Base-by-base conservation (phyloP, 352 stramenopile genomes). In the Phytophthora pini region DNA sequence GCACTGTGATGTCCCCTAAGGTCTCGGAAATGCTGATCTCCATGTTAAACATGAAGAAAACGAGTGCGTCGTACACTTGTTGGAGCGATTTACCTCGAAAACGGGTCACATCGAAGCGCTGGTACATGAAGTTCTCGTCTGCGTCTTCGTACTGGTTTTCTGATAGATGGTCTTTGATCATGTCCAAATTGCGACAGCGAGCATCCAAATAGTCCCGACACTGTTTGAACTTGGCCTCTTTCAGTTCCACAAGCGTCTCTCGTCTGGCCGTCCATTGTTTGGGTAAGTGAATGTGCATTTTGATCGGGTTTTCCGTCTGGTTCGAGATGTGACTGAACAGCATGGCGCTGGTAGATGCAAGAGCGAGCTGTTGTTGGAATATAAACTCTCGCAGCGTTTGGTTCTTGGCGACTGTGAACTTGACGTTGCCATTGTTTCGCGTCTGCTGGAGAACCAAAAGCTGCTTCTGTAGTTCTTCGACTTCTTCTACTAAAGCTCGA, bases 21-120 rank as follows among this genome's bases (percentile, higher is more conserved):
- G 64, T 48, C 26, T 81, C 76, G 5, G 75, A 78, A 11, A 84
- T 73, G 17, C 52, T 74, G 47, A 84, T 84, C 54, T 88, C 75
- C 62, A 85, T 68, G 26, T 79, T 84, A 20, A 66, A 46, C 29
- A 75, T 57, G 59, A 74, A 82, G 10, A 59, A 72, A 5, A 69
- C 10, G 3, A 82, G 24, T 11, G 70, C 56, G 24, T 88, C 77
- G 44, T 67, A 83, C 3, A 85, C 77, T 44, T 85, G 58, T 17
- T 72, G 69, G 12, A 84, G 56, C 2, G 66, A 81, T 36, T 50
- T 34, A 0, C 63, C 60, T 24, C 72, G 60, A 32, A 88, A 84
- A 17, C 72, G 75, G 9, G 57, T 63, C 20, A 82, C 31, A 15
- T 84, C 68, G 36, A 68, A 77, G 24, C 41, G 57, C 0, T 56